Percentiles rank a stretch among this genome's conserved stretches.
Evolutionary conservation across 495 filamentous ascomycete species (phyloP).

Genomic region (Podospora fimiseda): DNA sequence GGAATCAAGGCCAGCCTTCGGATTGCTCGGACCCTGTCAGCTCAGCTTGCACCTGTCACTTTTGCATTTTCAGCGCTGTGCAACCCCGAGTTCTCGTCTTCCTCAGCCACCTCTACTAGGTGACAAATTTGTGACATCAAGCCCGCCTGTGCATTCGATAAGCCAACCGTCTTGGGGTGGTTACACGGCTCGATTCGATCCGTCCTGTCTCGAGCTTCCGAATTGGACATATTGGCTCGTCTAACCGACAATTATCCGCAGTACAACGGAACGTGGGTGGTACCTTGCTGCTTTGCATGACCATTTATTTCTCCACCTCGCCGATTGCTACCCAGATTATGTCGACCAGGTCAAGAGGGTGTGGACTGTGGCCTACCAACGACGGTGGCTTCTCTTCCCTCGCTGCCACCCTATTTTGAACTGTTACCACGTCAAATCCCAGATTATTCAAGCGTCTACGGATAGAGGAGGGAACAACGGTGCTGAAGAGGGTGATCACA

Average conservation of each 20-base stretch:
- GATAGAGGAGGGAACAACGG: background rate
- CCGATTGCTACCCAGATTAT: constrained; percentile 3
- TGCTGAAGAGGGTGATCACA: background rate
- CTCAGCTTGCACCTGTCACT: background rate
- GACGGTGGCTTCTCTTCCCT: background rate
- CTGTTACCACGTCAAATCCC: constrained; percentile 20
- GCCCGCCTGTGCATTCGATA: background rate
- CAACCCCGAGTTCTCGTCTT: background rate
- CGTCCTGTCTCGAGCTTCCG: constrained; percentile 20
- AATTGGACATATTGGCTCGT: constrained; percentile 19
- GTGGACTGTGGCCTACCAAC: constrained; percentile 4
- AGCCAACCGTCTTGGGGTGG: constrained; percentile 1
- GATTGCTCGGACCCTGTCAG: background rate
- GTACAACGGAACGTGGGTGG: constrained; percentile 2
- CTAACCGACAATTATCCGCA: constrained; percentile 24
- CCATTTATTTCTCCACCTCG: constrained; percentile 1
- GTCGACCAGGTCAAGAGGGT: background rate
- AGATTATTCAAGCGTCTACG: constrained; percentile 12
- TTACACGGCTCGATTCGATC: constrained; percentile 30
- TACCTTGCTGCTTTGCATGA: constrained; percentile 12
- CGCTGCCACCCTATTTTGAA: constrained; percentile 14
- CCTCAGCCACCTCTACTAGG: background rate
- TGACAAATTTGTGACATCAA: background rate
- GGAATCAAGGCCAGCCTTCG: background rate
- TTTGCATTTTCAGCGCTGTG: background rate